phyloP scores from a whole-genome alignment of 495 filamentous ascomycete species.

The Penicillium crystallinum region DNA sequence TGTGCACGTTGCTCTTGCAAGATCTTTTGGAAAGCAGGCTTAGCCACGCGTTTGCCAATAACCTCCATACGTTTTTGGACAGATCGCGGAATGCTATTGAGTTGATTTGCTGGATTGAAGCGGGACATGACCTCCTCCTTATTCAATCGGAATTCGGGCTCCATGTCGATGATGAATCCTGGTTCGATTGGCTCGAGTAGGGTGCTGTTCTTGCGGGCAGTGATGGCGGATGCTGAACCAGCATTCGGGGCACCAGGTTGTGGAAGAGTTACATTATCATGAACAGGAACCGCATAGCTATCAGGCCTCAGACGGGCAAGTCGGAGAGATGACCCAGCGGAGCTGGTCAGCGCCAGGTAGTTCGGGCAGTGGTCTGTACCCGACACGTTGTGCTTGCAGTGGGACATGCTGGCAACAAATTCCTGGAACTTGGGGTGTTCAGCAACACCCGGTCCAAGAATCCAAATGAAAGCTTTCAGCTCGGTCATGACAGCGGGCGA shows the following conservation, averaged over 20 bases:
- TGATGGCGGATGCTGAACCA: conserved; percentile 8
- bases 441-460: conserved; percentile 63
- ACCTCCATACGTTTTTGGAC: conserved; percentile 35
- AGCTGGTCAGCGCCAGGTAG: conserved; percentile 58
- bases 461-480: conserved; percentile 72
- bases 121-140: conserved; percentile 41
- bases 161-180: conserved; percentile 56
- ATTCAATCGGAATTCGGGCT: conserved; percentile 56
- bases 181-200: conserved; percentile 36
- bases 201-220: conserved; percentile 7
- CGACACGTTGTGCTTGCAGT: conserved; percentile 69
- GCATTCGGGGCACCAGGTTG: conserved; percentile 19
- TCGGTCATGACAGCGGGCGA: conserved; percentile 57
- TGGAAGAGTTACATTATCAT: conserved; percentile 47
- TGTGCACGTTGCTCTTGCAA: conserved; percentile 41
- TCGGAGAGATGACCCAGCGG: conserved; percentile 56
- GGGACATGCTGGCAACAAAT: conserved; percentile 60
- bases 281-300: conserved; percentile 60
- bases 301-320: conserved; percentile 64
- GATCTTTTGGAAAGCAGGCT: conserved; percentile 21
- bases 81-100: conserved; percentile 37
- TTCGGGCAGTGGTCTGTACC: conserved; percentile 69
- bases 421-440: conserved; percentile 53
- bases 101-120: conserved; percentile 45
- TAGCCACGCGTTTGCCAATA: conserved; percentile 25